Evolutionary conservation across 169 alveolate species (phyloP).

Genomic region (Cryptosporidium sp.): DNA sequence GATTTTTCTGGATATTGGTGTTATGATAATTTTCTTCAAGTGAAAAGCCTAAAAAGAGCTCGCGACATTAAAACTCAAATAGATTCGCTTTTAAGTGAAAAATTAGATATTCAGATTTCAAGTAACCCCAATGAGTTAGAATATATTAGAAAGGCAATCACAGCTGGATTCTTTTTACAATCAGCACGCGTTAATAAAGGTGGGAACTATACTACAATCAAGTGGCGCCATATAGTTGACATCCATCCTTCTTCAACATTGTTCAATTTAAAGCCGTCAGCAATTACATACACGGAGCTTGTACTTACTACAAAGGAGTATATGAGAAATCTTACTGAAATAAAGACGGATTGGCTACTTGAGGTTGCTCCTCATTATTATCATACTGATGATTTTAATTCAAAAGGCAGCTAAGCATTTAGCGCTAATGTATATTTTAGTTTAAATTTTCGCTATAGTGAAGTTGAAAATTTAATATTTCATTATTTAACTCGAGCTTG

Average conservation of each 20-base stretch:
- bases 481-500: background rate
- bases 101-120: conserved; percentile 83
- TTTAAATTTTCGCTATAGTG: background rate
- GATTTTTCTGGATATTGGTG: conserved; percentile 95
- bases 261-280: conserved; percentile 89
- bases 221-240: conserved; percentile 93
- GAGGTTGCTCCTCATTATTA: conserved; percentile 98
- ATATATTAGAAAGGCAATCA: conserved; percentile 90
- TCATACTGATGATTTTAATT: conserved; percentile 69
- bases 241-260: conserved; percentile 95
- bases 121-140: conserved; percentile 84
- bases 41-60: conserved; percentile 95
- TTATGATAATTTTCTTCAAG: conserved; percentile 96
- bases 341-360: conserved; percentile 94
- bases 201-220: conserved; percentile 94
- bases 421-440: background rate
- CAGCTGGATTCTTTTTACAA: conserved; percentile 94
- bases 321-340: conserved; percentile 94
- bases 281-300: conserved; percentile 94
- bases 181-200: conserved; percentile 92
- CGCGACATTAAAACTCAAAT: conserved; percentile 97
- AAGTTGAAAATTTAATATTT: background rate
- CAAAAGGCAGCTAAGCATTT: conserved; percentile 23
- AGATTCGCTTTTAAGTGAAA: conserved; percentile 85
- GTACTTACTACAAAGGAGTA: conserved; percentile 95